Evolutionary conservation across 179 eudicot genomes (phyloP), one percentile per base, ranked within the genome.

Genomic region (Monotropa hypopitys): DNA sequence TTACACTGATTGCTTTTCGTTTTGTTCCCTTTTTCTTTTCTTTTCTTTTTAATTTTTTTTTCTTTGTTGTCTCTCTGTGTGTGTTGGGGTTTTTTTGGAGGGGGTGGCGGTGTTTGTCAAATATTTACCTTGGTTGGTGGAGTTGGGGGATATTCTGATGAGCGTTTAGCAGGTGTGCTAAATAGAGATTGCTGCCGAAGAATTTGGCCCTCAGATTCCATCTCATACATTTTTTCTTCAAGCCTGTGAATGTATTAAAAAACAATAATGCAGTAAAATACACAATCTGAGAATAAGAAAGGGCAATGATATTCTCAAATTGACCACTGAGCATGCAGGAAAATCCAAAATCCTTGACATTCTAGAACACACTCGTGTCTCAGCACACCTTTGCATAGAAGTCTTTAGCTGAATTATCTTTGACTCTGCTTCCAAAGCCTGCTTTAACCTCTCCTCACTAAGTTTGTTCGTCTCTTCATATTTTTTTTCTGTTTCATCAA

Each of bases 361-460:
- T 51, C 46, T 21, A 47, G 67, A 47, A 26, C 7, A 67, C 70
- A 45, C 30, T 18, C 61, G 62, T 32, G 38, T 68, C 42, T 76
- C n/a, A 30, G 47, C 56, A 56, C 68, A 94, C 98, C 90, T 92
- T 78, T 90, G 97, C 98, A 94, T 90, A 67, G 83, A 84, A 40
- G 90, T 89, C 79, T 94, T 94, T 81, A 94, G 80, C 74, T 87
- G 90, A 83, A 92, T 85, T 79, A 94, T 83, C 83, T 83, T 89
- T 15, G 97, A 83, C 79, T 94, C 98, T 70, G 97, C 97, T 46
- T 90, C 96, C 84, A 84, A 76, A 70, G 96, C 94, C 86, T 92
- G 98, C 85, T 90, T 92, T 86, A 90, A 77, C 75, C 98, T 90
- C 80, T 90, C 98, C 82, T 94, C 96, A 62, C 97, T 88, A 72